phyloP scores from a whole-genome alignment of 306 rosid genomes.

The Vicia faba region DNA sequence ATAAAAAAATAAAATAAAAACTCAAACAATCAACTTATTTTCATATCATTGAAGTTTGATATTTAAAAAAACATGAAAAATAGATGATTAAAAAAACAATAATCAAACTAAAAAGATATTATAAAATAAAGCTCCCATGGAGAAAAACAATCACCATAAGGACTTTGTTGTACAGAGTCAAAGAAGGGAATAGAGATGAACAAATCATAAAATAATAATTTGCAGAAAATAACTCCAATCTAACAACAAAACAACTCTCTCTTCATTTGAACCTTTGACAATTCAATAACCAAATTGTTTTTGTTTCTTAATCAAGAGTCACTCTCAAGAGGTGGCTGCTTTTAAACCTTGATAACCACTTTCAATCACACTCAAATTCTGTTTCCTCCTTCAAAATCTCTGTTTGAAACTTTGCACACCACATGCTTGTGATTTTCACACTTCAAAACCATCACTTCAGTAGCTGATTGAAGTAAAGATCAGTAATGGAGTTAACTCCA shows the following conservation, averaged over 20 bases:
- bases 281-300: no score
- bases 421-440: constrained; percentile 34
- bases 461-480: constrained; percentile 24
- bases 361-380: no score
- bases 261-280: constrained; percentile 18
- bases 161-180: constrained; percentile 26
- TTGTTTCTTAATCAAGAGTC: constrained; percentile 30
- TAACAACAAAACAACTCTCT: constrained; percentile 37
- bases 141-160: constrained; percentile 12
- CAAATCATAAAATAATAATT: constrained; percentile 12
- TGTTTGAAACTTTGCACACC: constrained; percentile 14
- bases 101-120: no score
- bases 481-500: constrained; percentile 40
- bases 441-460: constrained; percentile 27
- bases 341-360: no score
- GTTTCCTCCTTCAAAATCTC: constrained; percentile 17
- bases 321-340: constrained; percentile 38
- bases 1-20: no score
- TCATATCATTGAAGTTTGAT: no score
- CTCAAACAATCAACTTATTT: no score
- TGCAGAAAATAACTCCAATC: constrained; percentile 9
- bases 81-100: no score
- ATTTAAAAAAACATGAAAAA: no score
- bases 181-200: constrained; percentile 26
- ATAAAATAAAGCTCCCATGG: neutral